phyloP scores from a whole-genome alignment of 495 filamentous ascomycete genomes.

The Hypomontagnella submonticulosa region DNA sequence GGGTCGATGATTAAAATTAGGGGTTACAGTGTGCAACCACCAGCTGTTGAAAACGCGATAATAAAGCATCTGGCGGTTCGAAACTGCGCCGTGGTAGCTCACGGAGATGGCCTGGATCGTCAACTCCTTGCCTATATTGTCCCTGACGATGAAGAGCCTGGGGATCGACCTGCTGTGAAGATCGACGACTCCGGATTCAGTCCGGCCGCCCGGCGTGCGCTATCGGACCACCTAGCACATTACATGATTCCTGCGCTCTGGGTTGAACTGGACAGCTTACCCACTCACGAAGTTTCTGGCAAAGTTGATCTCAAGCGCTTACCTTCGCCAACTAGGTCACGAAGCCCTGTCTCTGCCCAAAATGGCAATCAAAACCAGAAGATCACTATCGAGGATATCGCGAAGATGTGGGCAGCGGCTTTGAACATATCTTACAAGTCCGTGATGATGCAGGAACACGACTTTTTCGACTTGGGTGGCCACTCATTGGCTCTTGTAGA shows the following conservation, averaged over 20 bases:
- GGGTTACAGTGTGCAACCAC: slow-evolving; percentile 74
- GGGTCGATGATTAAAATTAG: slow-evolving; percentile 74
- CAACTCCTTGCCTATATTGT: slow-evolving; percentile 77
- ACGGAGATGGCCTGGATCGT: slow-evolving; percentile 72
- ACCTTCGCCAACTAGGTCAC: slow-evolving; percentile 58
- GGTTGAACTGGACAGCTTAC: slow-evolving; percentile 69
- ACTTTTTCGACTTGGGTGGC: slow-evolving; percentile 77
- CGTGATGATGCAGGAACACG: slow-evolving; percentile 67
- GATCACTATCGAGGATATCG: slow-evolving; percentile 65
- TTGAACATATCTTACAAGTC: slow-evolving; percentile 64
- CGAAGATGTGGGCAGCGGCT: slow-evolving; percentile 68
- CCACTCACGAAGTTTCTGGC: slow-evolving; percentile 73
- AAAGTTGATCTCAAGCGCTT: slow-evolving; percentile 73
- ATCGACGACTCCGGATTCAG: slow-evolving; percentile 71
- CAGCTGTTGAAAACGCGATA: slow-evolving; percentile 72
- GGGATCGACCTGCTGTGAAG: slow-evolving; percentile 63
- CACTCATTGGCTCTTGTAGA: slow-evolving; percentile 76
- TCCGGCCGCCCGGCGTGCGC: slow-evolving; percentile 63
- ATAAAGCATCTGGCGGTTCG: slow-evolving; percentile 68
- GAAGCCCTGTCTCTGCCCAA: slow-evolving; percentile 50
- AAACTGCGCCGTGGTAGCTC: slow-evolving; percentile 67
- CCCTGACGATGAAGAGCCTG: slow-evolving; percentile 62
- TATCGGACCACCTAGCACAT: slow-evolving; percentile 68
- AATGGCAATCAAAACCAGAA: slow-evolving; percentile 55
- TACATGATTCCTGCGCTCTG: slow-evolving; percentile 78